phyloP scores from a whole-genome alignment of 2,329 filamentous ascomycete species.

The Aureobasidium melanogenum region DNA sequence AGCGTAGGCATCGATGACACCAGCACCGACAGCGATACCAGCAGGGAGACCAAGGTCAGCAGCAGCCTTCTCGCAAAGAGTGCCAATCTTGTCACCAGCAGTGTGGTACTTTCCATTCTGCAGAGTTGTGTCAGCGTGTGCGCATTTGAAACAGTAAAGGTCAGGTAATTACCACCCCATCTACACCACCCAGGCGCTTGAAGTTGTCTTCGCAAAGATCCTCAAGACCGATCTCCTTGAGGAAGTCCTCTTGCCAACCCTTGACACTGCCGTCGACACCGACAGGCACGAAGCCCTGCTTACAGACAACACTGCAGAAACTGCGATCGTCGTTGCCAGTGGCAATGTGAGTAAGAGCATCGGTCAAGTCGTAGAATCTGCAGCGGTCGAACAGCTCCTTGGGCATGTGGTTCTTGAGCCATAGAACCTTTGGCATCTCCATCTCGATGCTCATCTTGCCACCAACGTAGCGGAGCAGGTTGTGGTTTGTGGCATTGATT shows the following conservation, averaged over 20 bases:
- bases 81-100: slow-evolving; percentile 83
- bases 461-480: slow-evolving; percentile 89
- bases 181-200: slow-evolving; percentile 85
- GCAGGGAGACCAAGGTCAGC: slow-evolving; percentile 72
- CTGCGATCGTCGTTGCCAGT: slow-evolving; percentile 86
- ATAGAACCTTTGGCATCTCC: slow-evolving; percentile 97
- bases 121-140: slow-evolving; percentile 25
- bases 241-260: slow-evolving; percentile 96
- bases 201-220: slow-evolving; percentile 82
- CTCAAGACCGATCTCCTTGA: slow-evolving; percentile 73
- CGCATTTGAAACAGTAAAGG: background rate
- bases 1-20: slow-evolving; percentile 96
- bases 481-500: slow-evolving; percentile 89
- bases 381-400: slow-evolving; percentile 79
- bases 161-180: slow-evolving; percentile 67
- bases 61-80: slow-evolving; percentile 73
- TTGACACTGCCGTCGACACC: slow-evolving; percentile 95
- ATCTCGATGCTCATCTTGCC: slow-evolving; percentile 99
- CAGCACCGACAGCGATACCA: slow-evolving; percentile 87
- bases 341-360: slow-evolving; percentile 88
- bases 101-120: slow-evolving; percentile 89
- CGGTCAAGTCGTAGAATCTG: slow-evolving; percentile 93
- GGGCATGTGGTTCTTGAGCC: slow-evolving; percentile 98
- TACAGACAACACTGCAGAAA: slow-evolving; percentile 94
- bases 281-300: slow-evolving; percentile 94